Percentiles rank a stretch among this genome's conserved stretches.
phyloP scores from a whole-genome alignment of 441 rosid genomes.

The Manihot esculenta region DNA sequence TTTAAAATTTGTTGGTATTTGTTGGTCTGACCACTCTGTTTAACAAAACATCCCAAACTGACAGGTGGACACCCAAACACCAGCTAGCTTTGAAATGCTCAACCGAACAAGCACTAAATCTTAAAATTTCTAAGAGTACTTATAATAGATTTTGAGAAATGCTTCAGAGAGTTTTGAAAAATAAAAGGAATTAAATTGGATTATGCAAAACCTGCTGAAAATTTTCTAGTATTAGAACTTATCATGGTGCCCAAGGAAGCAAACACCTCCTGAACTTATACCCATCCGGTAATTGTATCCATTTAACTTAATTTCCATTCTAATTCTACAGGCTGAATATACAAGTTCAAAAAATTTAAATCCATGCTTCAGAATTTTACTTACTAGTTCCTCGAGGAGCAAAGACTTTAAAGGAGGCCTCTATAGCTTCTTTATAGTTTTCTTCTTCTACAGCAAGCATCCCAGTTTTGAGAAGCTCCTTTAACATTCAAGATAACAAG shows the following conservation, averaged over 20 bases:
- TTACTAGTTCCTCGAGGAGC: conserved; percentile 86
- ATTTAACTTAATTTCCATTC: neutral
- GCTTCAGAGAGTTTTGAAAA: neutral
- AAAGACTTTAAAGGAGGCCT: conserved; percentile 82
- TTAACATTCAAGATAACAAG: conserved; percentile 23
- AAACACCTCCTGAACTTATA: neutral
- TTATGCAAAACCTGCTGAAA: neutral
- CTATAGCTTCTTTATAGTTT: conserved; percentile 86
- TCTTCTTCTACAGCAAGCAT: conserved; percentile 79
- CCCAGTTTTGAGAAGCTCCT: conserved; percentile 78
- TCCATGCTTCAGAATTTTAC: conserved; percentile 31
- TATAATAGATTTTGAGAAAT: neutral
- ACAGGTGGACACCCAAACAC: too few relatives aligned
- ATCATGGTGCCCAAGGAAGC: conserved; percentile 1
- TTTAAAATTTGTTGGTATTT: too few relatives aligned
- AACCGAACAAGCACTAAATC: too few relatives aligned
- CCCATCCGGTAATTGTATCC: neutral
- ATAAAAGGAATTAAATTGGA: neutral
- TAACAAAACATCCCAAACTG: too few relatives aligned
- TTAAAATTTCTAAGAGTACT: neutral
- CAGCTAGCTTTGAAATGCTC: too few relatives aligned
- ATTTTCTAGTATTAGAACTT: neutral
- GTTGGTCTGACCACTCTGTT: too few relatives aligned
- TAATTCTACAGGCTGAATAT: neutral
- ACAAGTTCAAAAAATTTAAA: conserved; percentile 8